Conservation (phyloP, 371 early-diverging fungal genomes). For the Mucor irregularis region DNA sequence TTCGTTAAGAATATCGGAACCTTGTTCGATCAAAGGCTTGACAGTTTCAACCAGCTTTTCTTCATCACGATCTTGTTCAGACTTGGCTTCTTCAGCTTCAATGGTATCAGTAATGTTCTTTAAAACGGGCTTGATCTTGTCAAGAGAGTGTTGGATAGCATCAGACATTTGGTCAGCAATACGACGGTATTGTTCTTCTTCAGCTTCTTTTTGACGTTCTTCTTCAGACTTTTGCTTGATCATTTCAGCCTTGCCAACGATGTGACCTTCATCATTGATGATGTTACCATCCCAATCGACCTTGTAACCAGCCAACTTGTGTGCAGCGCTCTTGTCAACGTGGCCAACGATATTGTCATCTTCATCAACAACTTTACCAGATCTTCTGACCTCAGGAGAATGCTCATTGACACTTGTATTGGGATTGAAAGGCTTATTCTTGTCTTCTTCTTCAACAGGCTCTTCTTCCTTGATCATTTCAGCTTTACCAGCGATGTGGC, state of each 20-base stretch:
- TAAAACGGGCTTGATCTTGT: slow-evolving; percentile 29
- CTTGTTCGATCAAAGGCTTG: slow-evolving; percentile 33
- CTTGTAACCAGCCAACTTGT: slow-evolving; percentile 16
- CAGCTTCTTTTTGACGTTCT: slow-evolving; percentile 11
- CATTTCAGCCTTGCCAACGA: slow-evolving; percentile 28
- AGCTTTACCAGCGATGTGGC: slow-evolving; percentile 18
- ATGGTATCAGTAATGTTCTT: slow-evolving; percentile 28
- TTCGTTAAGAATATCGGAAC: slow-evolving; percentile 27
- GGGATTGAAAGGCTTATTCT: slow-evolving; percentile 2
- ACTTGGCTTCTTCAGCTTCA: slow-evolving; percentile 29
- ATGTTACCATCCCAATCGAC: slow-evolving; percentile 28
- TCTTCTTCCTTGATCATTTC: slow-evolving; percentile 13
- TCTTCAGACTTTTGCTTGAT: slow-evolving; percentile 16
- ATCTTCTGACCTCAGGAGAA: slow-evolving; percentile 16
- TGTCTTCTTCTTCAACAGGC: background rate
- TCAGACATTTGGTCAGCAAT: slow-evolving; percentile 25
- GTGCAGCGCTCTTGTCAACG: slow-evolving; percentile 1
- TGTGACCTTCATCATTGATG: slow-evolving; percentile 24
- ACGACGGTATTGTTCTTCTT: slow-evolving; percentile 25
- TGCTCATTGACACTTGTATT: slow-evolving; percentile 4
- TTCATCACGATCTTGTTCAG: slow-evolving; percentile 30
- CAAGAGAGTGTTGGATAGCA: slow-evolving; percentile 24
- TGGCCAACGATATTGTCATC: slow-evolving; percentile 21
- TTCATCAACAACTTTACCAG: slow-evolving; percentile 18
- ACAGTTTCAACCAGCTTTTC: slow-evolving; percentile 29